Percentiles rank a stretch among this genome's conserved stretches.
Conservation (phyloP, 371 early-diverging fungal genomes). For the Saksenaea vasiformis region DNA sequence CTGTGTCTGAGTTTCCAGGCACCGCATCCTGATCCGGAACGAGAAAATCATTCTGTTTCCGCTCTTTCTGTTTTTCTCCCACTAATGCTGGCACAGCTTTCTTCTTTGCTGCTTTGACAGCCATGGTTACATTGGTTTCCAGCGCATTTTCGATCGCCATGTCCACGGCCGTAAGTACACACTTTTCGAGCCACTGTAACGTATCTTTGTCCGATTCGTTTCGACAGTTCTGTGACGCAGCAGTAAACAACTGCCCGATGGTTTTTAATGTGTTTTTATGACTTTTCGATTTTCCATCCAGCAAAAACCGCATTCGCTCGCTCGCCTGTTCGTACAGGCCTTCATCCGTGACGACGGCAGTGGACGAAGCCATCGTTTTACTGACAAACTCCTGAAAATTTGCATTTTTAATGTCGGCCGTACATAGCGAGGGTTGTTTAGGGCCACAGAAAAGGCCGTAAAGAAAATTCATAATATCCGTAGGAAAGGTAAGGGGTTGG, state of each 20-base stretch:
- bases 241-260: conserved; percentile 35
- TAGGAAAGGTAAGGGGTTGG: not conserved
- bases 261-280: conserved; percentile 33
- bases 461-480: not conserved
- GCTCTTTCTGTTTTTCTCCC: conserved; percentile 18
- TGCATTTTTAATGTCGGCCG: conserved; percentile 17
- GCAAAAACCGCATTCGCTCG: conserved; percentile 18
- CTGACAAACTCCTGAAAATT: conserved; percentile 23
- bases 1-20: not conserved
- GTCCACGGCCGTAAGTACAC: conserved; percentile 37
- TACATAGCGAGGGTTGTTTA: conserved; percentile 9
- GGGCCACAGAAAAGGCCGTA: conserved; percentile 10
- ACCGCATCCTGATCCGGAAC: conserved; percentile 23
- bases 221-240: conserved; percentile 24
- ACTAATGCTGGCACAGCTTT: not conserved
- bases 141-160: conserved; percentile 20
- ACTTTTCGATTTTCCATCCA: conserved; percentile 33
- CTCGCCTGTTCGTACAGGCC: conserved; percentile 21
- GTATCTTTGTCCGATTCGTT: conserved; percentile 33
- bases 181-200: conserved; percentile 43
- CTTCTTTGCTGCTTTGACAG: conserved; percentile 1
- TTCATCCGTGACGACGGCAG: conserved; percentile 16
- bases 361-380: conserved; percentile 29
- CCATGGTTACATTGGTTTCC: not conserved
- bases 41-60: conserved; percentile 29